Evolutionary conservation across 1,139 yeast genomes (phyloP).

Genomic region (Saccharomyces hybrid): DNA sequence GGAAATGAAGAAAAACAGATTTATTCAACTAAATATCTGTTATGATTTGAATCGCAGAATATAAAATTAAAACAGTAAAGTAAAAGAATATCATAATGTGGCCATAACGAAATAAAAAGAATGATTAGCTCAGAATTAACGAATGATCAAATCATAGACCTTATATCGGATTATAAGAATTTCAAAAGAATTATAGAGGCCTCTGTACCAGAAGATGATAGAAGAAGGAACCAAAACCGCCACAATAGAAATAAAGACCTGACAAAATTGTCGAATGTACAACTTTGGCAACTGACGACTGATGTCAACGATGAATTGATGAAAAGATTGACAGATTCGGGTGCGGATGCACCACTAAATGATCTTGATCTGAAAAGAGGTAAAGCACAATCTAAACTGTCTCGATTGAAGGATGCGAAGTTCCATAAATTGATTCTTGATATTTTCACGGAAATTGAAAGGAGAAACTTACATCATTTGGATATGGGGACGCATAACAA

Average conservation of each 20-base stretch:
- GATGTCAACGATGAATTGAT: conserved; percentile 17
- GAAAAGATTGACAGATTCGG: conserved; percentile 8
- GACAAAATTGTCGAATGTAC: conserved; percentile 10
- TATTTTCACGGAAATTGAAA: neutral
- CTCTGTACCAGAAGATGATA: conserved; percentile 8
- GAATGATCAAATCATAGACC: neutral
- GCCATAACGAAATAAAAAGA: neutral
- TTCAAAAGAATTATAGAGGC: neutral
- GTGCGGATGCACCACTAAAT: neutral
- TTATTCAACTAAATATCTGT: neutral
- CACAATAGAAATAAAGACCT: conserved; percentile 10
- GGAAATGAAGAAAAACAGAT: neutral
- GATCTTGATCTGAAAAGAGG: neutral
- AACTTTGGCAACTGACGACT: conserved; percentile 14
- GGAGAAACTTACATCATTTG: neutral
- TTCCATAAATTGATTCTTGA: neutral
- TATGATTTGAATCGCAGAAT: neutral
- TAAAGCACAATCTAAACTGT: neutral
- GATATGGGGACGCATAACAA: neutral
- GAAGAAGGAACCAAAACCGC: neutral
- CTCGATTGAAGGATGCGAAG: neutral
- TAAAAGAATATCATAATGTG: neutral
- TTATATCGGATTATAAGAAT: neutral
- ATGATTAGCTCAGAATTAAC: neutral
- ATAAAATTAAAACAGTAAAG: neutral